Conservation (phyloP, 1,284 basidiomycete species). For the Flammula alnicola region DNA sequence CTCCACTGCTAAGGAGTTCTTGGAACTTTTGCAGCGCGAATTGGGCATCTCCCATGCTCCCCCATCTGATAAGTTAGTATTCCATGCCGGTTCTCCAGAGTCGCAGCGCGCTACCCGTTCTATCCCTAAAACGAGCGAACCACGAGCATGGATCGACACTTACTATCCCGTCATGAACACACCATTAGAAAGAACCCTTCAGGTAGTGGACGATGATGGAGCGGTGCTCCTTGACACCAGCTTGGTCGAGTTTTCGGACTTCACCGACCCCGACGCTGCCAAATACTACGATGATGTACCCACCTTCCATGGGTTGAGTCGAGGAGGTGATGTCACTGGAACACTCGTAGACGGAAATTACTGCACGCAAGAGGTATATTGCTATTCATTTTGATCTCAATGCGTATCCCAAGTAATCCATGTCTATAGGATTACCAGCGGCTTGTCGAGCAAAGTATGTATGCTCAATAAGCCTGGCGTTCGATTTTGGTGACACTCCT, state of each 20-base stretch:
- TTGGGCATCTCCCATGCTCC: conserved; percentile 48
- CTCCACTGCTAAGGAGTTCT: conserved; percentile 61
- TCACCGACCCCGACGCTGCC: conserved; percentile 62
- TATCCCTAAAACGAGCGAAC: conserved; percentile 43
- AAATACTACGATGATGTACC: conserved; percentile 61
- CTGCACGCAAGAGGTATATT: conserved; percentile 64
- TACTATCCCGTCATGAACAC: conserved; percentile 87
- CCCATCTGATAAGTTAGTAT: conserved; percentile 53
- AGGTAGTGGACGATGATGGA: conserved; percentile 61
- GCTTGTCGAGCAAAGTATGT: conserved; percentile 23
- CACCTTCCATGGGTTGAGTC: conserved; percentile 74
- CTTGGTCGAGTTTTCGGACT: conserved; percentile 66
- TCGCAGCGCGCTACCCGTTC: conserved; percentile 65
- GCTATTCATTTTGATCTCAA: not conserved
- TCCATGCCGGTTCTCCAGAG: conserved; percentile 61
- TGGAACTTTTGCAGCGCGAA: conserved; percentile 62
- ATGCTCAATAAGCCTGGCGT: not conserved
- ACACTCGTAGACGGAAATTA: conserved; percentile 82
- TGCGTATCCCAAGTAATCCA: not conserved
- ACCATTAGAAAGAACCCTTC: conserved; percentile 62
- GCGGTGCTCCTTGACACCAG: conserved; percentile 65
- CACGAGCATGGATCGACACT: conserved; percentile 77
- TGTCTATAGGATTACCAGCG: conserved; percentile 28
- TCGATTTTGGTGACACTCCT: conserved; percentile 57
- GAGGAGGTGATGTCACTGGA: conserved; percentile 67